These are phyloP conservation scores for Eragrostis nindensis DNA, from an alignment of 176 grass and related monocot species.

Conservation along the genomic window DNA sequence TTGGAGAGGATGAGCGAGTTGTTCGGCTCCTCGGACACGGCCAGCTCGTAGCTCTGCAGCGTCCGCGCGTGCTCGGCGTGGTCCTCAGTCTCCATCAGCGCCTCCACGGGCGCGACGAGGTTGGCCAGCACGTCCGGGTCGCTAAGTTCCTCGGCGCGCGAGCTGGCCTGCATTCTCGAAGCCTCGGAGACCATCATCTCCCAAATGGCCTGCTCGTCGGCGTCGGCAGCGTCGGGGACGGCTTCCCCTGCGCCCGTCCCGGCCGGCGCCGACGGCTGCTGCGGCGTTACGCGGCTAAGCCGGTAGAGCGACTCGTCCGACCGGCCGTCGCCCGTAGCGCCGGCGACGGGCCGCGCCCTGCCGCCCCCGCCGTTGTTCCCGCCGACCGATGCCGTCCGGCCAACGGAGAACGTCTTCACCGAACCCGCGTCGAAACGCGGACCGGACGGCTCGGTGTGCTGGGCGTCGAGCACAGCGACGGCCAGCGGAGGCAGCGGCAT, in stretches of 20 bases:
- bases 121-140: conserved; percentile 50
- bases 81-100: conserved; percentile 55
- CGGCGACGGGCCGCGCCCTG: conserved; percentile 54
- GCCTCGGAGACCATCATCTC: conserved; percentile 62
- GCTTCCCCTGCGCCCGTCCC: neutral
- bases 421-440: conserved; percentile 39
- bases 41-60: conserved; percentile 58
- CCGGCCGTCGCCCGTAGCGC: conserved; percentile 62
- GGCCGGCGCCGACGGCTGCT: conserved; percentile 12
- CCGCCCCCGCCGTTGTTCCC: conserved; percentile 63
- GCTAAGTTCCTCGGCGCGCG: conserved; percentile 50
- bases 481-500: conserved; percentile 10
- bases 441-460: conserved; percentile 27
- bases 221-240: conserved; percentile 12
- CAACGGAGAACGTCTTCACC: conserved; percentile 60
- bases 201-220: conserved; percentile 59
- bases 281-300: conserved; percentile 10
- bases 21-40: conserved; percentile 62
- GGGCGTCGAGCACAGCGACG: conserved; percentile 25
- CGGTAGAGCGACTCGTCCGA: conserved; percentile 45
- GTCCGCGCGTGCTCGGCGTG: conserved; percentile 51
- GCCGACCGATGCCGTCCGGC: conserved; percentile 61
- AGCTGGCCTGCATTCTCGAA: conserved; percentile 49
- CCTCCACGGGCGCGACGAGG: conserved; percentile 72
- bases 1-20: conserved; percentile 82